Base-by-base conservation (phyloP, 1,284 basidiomycete species). In the Neotropicomus parvogracilis region DNA sequence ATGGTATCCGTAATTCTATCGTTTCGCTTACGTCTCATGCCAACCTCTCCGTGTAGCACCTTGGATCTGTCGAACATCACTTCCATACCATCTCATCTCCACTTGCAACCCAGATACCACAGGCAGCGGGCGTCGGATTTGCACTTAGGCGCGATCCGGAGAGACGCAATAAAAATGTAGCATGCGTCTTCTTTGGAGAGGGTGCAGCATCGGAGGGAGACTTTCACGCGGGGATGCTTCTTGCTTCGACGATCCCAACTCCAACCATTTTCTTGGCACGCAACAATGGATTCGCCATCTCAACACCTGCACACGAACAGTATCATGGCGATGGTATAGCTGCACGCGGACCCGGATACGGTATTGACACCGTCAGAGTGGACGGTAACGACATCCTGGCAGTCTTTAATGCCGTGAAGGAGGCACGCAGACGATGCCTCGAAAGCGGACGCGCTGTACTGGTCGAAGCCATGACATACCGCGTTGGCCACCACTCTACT, bases 51-150 rank as follows among this genome's bases (percentile, higher is more conserved):
- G 9, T 20, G 26, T 48, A 90, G 88, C 94, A 97, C 64, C 93
- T 94, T 66, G 89, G 91, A 8, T 92, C 91, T 5, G 77, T 79
- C 2, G 71, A 83, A 49, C 80, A 88, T 54, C 92, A 95, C 65
- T 95, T 95, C 65, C 91, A 95, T 68, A 92, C 90, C 26, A 95
- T 97, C 54, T 95, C 93, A 4, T 93, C 90, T 10, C 90, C 94
- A 1, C 75, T 97, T n/a, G 91, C 88, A 2, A 97, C 94, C 0
- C 94, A 97, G 70, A 93, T 97, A 54, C 95, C 94, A 0, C 93
- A 97, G 69, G 95, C 93, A 7, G 93, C 94, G 0, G 95, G 95
- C 6, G 91, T 95, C 5, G 94, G 81, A 0, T 97, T 90, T 64
- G 91, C 93, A 1, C 75, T 97, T 46, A 89, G 88, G 63, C 80